Conservation (phyloP, 495 filamentous ascomycete species). For the Hypoxylon fragiforme region DNA sequence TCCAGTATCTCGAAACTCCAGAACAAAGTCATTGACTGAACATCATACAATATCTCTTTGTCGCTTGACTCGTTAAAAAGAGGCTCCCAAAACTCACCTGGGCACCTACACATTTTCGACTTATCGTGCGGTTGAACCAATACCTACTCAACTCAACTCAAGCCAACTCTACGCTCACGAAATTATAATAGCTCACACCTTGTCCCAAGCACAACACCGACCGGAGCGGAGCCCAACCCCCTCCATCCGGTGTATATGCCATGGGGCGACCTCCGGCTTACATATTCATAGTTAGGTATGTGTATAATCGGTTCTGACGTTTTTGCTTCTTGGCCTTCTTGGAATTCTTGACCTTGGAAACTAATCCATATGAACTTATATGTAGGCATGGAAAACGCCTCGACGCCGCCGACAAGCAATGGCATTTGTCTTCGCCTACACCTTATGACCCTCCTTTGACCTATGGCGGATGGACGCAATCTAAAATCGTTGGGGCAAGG, state of each 20-base stretch:
- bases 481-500: conserved; percentile 73
- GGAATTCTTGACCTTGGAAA: conserved; percentile 2
- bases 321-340: too few species aligned
- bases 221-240: conserved; percentile 4
- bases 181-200: too few species aligned
- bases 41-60: neutral
- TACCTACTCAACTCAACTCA: too few species aligned
- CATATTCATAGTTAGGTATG: conserved; percentile 80
- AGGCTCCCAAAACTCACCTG: too few species aligned
- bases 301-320: conserved; percentile 11
- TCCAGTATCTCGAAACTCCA: neutral
- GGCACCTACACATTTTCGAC: too few species aligned
- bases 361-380: neutral
- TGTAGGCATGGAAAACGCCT: conserved; percentile 86
- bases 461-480: conserved; percentile 90
- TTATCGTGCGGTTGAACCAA: too few species aligned
- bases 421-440: conserved; percentile 92
- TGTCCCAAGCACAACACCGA: too few species aligned
- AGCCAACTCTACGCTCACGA: too few species aligned
- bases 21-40: neutral
- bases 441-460: conserved; percentile 96
- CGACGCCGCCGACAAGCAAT: conserved; percentile 89
- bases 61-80: neutral
- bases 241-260: conserved; percentile 10
- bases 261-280: conserved; percentile 55